These are phyloP conservation scores for Candida easanensis DNA, from an alignment of 805 yeast species.

Conservation along the genomic window DNA sequence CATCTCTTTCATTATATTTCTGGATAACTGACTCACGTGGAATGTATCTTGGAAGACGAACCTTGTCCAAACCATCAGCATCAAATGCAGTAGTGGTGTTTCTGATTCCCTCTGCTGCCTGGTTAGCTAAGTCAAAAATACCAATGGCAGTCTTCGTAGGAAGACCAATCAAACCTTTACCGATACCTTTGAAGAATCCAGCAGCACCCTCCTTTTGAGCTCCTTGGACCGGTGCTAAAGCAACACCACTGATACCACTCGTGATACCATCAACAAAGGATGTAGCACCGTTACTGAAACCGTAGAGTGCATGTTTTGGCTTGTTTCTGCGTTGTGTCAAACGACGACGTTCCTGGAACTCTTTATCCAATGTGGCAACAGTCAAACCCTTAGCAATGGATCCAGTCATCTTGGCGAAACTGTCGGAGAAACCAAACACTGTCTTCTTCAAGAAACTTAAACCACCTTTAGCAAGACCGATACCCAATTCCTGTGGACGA, in stretches of 20 bases:
- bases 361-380: conserved; percentile 81
- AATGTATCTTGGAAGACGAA: conserved; percentile 78
- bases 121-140: conserved; percentile 85
- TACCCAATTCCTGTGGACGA: conserved; percentile 93
- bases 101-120: conserved; percentile 89
- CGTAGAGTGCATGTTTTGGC: conserved; percentile 82
- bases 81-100: conserved; percentile 91
- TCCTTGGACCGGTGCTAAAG: conserved; percentile 87
- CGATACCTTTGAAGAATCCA: conserved; percentile 92
- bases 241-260: conserved; percentile 88
- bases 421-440: conserved; percentile 91
- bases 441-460: conserved; percentile 90
- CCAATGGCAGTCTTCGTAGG: conserved; percentile 98
- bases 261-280: conserved; percentile 84
- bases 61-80: conserved; percentile 69
- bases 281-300: conserved; percentile 81
- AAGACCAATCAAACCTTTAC: conserved; percentile 90
- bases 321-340: conserved; percentile 70
- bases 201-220: conserved; percentile 84
- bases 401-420: conserved; percentile 89
- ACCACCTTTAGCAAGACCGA: conserved; percentile 95
- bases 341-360: conserved; percentile 80
- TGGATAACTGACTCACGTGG: conserved; percentile 69
- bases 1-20: conserved; percentile 74
- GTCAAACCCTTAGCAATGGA: conserved; percentile 93